Evolutionary conservation across 129 eudicot species (phyloP), one percentile per base, ranked within the genome.

Genomic region (Deinandra increscens): DNA sequence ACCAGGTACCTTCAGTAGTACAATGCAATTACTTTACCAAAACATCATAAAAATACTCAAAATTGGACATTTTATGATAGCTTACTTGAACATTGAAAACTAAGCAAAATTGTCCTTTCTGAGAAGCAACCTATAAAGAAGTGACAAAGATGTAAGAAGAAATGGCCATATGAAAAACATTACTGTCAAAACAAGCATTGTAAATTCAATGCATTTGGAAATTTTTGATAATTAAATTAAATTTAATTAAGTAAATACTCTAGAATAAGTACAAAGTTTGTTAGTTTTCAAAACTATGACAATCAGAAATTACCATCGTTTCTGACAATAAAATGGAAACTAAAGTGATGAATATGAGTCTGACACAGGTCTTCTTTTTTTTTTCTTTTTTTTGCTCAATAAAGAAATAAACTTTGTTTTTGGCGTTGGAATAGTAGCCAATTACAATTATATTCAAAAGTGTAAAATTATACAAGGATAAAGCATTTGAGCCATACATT

Each of bases 81-180:
- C 98, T 93, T 81, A 93, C 98, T 89, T 93, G 98, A 70, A 93
- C 82, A 82, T 93, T 93, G 41, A 93, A 75, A 66, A 87, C 87
- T 36, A 93, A 36, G 43, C 90, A 84, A 79, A 93, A 93, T 65
- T 70, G 84, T 62, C 98, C 98, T 76, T 82, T 89, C 20, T 89
- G 95, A 26, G 92, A 72, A 12, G 98, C 98, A 83, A 93, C 93
- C 98, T 93, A 67, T 6, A 64, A 33, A 68, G 8, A 49, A 68
- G 73, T 43, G 19, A 15, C 19, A 34, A 60, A n/a, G 33, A 68
- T 46, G 20, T 13, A 22, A 54, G 39, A 11, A 56, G 12, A 13
- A 56, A 56, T 20, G 23, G 13, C 15, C 39, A 56, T 56, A 56
- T 17, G 31, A 26, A 56, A 9, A 11, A 5, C 9, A 56, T 23